phyloP scores from a whole-genome alignment of 1,284 basidiomycete genomes.

The Trametes versicolor region DNA sequence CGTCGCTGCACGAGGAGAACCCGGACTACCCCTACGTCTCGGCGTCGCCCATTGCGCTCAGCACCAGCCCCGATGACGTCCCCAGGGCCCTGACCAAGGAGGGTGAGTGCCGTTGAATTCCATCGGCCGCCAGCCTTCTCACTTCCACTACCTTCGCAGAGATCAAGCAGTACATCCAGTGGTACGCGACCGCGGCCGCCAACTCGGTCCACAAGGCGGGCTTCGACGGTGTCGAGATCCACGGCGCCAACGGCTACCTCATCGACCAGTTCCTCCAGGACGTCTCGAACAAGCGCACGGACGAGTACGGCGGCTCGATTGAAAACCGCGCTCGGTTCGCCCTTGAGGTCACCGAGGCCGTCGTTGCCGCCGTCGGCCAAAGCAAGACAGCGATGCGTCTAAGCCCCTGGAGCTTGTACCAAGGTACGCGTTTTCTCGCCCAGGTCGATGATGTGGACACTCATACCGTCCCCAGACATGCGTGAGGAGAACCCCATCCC shows the following conservation, averaged over 20 bases:
- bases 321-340: slow-evolving; percentile 63
- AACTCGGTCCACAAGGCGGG: slow-evolving; percentile 55
- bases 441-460: too few relatives aligned
- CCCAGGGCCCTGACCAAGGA: slow-evolving; percentile 48
- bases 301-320: slow-evolving; percentile 65
- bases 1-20: slow-evolving; percentile 39
- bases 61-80: slow-evolving; percentile 38
- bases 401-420: slow-evolving; percentile 58
- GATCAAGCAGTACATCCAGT: slow-evolving; percentile 53
- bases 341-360: slow-evolving; percentile 58
- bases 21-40: slow-evolving; percentile 42
- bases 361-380: slow-evolving; percentile 49
- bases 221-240: slow-evolving; percentile 54
- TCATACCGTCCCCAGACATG: slow-evolving; percentile 47
- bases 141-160: slow-evolving; percentile 39
- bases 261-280: slow-evolving; percentile 55
- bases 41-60: slow-evolving; percentile 54
- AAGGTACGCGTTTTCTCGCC: slow-evolving; percentile 39
- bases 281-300: slow-evolving; percentile 61
- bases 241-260: slow-evolving; percentile 50
- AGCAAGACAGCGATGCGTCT: slow-evolving; percentile 59
- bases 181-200: slow-evolving; percentile 50
- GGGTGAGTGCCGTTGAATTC: slow-evolving; percentile 30
- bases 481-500: slow-evolving; percentile 58
- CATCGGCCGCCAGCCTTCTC: background rate